Base-by-base conservation (phyloP, 768 basidiomycete species). In the Sporobolomyces pararoseus region DNA sequence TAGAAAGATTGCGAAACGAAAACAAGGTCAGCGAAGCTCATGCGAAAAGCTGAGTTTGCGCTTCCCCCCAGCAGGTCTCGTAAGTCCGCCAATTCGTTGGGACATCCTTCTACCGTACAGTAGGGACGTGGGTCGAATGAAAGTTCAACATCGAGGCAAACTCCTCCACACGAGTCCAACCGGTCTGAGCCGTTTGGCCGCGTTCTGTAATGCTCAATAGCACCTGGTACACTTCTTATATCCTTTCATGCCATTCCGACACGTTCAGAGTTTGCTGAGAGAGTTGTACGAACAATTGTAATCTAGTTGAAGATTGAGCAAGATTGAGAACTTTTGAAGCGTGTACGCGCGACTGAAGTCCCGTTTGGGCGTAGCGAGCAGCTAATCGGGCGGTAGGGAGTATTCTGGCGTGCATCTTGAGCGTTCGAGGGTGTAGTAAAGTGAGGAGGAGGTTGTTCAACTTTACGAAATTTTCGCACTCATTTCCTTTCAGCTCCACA, bases 401-500 rank as follows among this genome's bases (percentile, higher is more conserved):
- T 2, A 71, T 6, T 13, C 70, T 35, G 42, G 70, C 54, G 70
- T 71, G 70, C 70, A 71, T 70, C 1, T 0, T 34, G 23, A 13
- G n/a, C n/a, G n/a, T n/a, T n/a, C n/a, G n/a, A n/a, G n/a, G n/a
- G n/a, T 13, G 52, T n/a, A 16, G n/a, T 49, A 21, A 49, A 42
- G 27, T 35, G 34, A 19, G 19, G 27, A 12, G 2, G 47, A 13
- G 21, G 23, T 46, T 3, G 39, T 37, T 7, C 37, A 2, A 25
- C 42, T 6, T 35, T 19, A 17, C 21, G n/a, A n/a, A n/a, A n/a
- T n/a, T n/a, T n/a, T n/a, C n/a, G n/a, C n/a, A n/a, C n/a, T n/a
- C n/a, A n/a, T n/a, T n/a, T n/a, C n/a, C n/a, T n/a, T n/a, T n/a
- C n/a, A n/a, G n/a, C n/a, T n/a, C n/a, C n/a, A n/a, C n/a, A n/a